Evolutionary conservation across 2,329 filamentous ascomycete genomes (phyloP), one percentile per base, ranked within the genome.

Genomic region (Colletotrichum sp.): DNA sequence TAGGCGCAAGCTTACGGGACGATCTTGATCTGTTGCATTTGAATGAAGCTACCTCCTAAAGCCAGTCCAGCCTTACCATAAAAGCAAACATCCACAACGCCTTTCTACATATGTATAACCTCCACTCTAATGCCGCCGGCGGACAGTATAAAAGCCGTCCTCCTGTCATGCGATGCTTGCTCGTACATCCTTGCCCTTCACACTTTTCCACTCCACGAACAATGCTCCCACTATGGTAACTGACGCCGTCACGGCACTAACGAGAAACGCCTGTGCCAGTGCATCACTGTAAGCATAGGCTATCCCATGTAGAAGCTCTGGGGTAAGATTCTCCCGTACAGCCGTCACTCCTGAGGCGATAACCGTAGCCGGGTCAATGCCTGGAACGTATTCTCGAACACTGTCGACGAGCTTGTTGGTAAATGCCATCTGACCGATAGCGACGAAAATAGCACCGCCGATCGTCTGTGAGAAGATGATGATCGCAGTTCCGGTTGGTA

Each of bases 201-300:
- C 87, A 73, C 87, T 90, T 85, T 87, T 89, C 88, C 88, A 90
- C 80, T 91, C 89, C 67, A 89, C 85, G 9, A 86, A 81, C 14
- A 85, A 79, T 3, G 84, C 81, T 3, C 87, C 86, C 24, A 87
- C 56, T 58, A 89, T 84, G 0, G 86, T 84, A 7, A 89, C 78
- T 9, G 86, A 83, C 2, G 86, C 86, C 13, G 89, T 81, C 1
- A 86, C 89, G 48, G 86, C 83, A 18, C 84, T 82, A 55, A 89
- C 83, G 14, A 85, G 81, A 78, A 88, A 89, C 4, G 86, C 81
- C 16, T 83, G 82, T 8, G 84, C 84, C 43, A 89, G 67, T 9
- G 87, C 86, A 8, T 84, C 82, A 75, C 86, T 88, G 78, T 89
- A 90, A 0, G 87, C 85, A 4, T 78, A 69, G 26, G 85, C 77